phyloP scores from a whole-genome alignment of 2,329 filamentous ascomycete species.

The Colletotrichum sp. region DNA sequence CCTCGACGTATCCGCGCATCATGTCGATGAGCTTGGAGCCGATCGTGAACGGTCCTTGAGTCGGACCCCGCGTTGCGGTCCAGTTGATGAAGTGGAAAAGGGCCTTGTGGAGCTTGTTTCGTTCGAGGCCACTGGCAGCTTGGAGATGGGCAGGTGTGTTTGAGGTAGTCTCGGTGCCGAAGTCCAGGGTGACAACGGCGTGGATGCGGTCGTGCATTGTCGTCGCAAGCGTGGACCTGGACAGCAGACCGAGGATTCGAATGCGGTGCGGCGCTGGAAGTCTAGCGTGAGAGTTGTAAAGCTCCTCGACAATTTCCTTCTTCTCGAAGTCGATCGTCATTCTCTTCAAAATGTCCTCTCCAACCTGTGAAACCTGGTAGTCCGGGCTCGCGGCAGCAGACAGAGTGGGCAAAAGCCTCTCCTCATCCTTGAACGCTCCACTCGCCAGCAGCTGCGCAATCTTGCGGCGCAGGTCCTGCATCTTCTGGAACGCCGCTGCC shows the following conservation, averaged over 20 bases:
- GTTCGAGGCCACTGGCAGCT: conserved; percentile 69
- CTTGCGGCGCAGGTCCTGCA: conserved; percentile 56
- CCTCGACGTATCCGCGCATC: conserved; percentile 75
- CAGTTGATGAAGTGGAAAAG: conserved; percentile 89
- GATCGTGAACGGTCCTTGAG: conserved; percentile 64
- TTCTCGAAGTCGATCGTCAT: conserved; percentile 78
- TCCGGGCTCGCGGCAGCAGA: conserved; percentile 86
- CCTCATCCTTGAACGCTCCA: conserved; percentile 81
- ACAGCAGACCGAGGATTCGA: conserved; percentile 76
- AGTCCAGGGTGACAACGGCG: conserved; percentile 72
- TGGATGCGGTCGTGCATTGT: conserved; percentile 72
- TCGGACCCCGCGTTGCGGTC: conserved; percentile 76
- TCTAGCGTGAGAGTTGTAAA: conserved; percentile 79
- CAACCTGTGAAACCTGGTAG: conserved; percentile 80
- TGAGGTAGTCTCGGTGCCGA: conserved; percentile 22
- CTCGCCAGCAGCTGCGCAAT: conserved; percentile 78
- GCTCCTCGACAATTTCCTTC: conserved; percentile 59
- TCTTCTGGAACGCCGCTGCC: conserved; percentile 34
- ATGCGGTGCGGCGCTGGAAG: conserved; percentile 76
- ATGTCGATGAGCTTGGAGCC: conserved; percentile 71
- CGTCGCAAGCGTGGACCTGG: conserved; percentile 78
- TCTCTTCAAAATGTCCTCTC: conserved; percentile 87
- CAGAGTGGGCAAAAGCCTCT: conserved; percentile 83
- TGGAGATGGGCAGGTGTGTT: conserved; percentile 27
- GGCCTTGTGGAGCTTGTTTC: conserved; percentile 78